A percentile compares a stretch with the other conserved stretches of the same genome.
Conservation (phyloP, 2,329 filamentous ascomycete genomes). For the Fusarium goolgardi region DNA sequence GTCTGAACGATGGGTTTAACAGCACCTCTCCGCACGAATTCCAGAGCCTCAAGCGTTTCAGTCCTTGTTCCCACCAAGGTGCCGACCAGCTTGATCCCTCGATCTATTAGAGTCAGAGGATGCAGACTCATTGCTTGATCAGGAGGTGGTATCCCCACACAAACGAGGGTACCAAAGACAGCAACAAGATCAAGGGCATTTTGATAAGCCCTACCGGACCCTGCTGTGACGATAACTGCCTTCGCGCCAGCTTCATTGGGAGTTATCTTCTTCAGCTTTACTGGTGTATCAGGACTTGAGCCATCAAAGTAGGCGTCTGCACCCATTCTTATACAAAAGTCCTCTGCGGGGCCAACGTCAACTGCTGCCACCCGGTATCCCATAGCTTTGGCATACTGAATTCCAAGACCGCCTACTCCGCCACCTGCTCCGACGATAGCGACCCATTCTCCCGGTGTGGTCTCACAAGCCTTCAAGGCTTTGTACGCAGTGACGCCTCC, state of each 20-base stretch:
- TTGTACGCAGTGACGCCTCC: constrained; percentile 59
- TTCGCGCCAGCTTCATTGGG: constrained; percentile 27
- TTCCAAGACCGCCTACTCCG: constrained; percentile 54
- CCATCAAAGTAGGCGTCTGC: constrained; percentile 55
- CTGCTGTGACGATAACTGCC: constrained; percentile 50
- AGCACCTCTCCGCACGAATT: constrained; percentile 50
- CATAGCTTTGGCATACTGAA: constrained; percentile 57
- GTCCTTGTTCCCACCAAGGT: constrained; percentile 52
- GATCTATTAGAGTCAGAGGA: constrained; percentile 52
- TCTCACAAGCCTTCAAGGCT: constrained; percentile 51
- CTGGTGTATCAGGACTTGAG: background rate
- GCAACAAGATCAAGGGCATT: constrained; percentile 45
- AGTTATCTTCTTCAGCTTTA: constrained; percentile 11
- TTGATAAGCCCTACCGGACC: constrained; percentile 50
- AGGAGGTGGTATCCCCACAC: constrained; percentile 53
- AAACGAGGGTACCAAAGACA: constrained; percentile 54
- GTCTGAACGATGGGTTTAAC: constrained; percentile 26
- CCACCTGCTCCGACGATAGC: constrained; percentile 55
- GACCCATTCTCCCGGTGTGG: constrained; percentile 52
- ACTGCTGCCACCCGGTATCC: constrained; percentile 56
- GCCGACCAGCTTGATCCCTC: constrained; percentile 52
- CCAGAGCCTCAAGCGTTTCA: constrained; percentile 56
- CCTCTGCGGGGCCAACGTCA: constrained; percentile 51
- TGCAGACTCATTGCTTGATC: constrained; percentile 47
- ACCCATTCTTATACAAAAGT: constrained; percentile 47